phyloP scores from a whole-genome alignment of 805 yeast genomes.

The Wickerhamomyces kurtzmanii region DNA sequence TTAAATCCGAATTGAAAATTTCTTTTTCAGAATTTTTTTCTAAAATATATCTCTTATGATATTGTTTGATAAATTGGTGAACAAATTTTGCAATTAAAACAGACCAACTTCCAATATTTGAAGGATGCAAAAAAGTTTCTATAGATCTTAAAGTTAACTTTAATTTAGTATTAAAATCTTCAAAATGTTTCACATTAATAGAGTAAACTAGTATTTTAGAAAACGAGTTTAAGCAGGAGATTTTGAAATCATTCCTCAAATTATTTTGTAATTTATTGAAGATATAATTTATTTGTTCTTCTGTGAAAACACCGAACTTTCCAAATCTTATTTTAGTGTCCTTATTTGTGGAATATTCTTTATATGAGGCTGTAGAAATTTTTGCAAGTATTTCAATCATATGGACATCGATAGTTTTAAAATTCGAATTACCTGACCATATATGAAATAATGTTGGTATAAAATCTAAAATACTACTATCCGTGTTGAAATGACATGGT shows the following conservation, averaged over 20 bases:
- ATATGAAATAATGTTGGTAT: constrained; percentile 61
- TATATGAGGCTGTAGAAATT: constrained; percentile 39
- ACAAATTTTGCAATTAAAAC: constrained; percentile 54
- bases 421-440: constrained; percentile 50
- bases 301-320: constrained; percentile 53
- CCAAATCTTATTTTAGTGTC: constrained; percentile 26
- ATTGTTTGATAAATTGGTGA: constrained; percentile 46
- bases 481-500: constrained; percentile 30
- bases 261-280: constrained; percentile 43
- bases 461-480: constrained; percentile 39
- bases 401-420: constrained; percentile 49
- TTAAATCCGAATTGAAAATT: constrained; percentile 13
- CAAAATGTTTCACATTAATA: constrained; percentile 39
- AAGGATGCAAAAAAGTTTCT: constrained; percentile 83
- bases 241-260: constrained; percentile 23
- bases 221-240: constrained; percentile 25
- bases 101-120: constrained; percentile 89
- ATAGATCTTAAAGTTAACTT: constrained; percentile 54
- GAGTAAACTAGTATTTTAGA: constrained; percentile 54
- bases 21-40: constrained; percentile 30
- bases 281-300: constrained; percentile 48
- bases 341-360: constrained; percentile 19
- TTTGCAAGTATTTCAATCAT: constrained; percentile 57
- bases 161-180: constrained; percentile 38
- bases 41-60: constrained; percentile 44